Conservation (phyloP, 768 basidiomycete genomes). For the Kwoniella sp. region DNA sequence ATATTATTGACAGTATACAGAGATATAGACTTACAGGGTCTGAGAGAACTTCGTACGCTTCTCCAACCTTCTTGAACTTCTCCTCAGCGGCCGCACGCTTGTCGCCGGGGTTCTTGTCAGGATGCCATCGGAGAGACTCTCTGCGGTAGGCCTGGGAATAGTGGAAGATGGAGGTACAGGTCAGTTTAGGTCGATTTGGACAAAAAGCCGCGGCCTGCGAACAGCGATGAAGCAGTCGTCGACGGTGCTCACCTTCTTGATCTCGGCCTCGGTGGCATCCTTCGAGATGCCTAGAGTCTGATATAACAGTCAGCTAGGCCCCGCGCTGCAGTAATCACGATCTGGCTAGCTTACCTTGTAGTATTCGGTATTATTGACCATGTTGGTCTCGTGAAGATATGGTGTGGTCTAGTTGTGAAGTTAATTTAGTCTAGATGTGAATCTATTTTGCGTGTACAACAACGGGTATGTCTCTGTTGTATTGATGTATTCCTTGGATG, state of each 20-base stretch:
- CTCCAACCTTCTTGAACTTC: conserved; percentile 95
- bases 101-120: conserved; percentile 58
- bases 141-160: conserved; percentile 62
- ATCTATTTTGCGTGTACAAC: too few relatives aligned
- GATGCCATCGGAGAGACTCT: conserved; percentile 86
- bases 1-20: too few relatives aligned
- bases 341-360: conserved; percentile 62
- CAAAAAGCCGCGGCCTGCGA: neutral
- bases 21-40: conserved; percentile 63
- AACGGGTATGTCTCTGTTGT: neutral
- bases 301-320: neutral
- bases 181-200: neutral
- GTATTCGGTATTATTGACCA: conserved; percentile 67
- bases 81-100: conserved; percentile 81
- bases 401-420: neutral
- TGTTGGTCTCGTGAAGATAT: conserved; percentile 3
- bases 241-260: conserved; percentile 68
- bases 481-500: too few relatives aligned
- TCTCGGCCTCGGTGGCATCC: conserved; percentile 72
- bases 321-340: neutral
- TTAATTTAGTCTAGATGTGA: too few relatives aligned
- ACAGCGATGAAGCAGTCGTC: neutral
- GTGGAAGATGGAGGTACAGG: conserved; percentile 63
- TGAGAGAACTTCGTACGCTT: conserved; percentile 92
- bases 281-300: conserved; percentile 70